Evolutionary conservation across 2,329 filamentous ascomycete genomes (phyloP).

Genomic region (Setomelanomma holmii): DNA sequence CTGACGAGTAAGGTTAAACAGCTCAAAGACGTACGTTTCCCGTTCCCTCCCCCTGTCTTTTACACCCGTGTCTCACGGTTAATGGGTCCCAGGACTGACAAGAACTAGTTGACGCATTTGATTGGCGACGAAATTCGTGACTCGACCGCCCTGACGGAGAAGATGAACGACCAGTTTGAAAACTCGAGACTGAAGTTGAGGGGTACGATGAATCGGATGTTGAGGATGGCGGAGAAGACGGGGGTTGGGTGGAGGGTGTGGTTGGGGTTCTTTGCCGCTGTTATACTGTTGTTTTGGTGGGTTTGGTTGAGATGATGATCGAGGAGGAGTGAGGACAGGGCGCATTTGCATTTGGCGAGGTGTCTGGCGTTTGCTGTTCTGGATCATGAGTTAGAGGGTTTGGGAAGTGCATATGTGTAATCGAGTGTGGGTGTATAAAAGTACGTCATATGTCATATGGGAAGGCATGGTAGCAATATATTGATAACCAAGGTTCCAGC

Average conservation of each 20-base stretch:
- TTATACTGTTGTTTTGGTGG: slow-evolving; percentile 84
- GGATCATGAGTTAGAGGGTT: not conserved
- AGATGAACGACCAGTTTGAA: slow-evolving; percentile 96
- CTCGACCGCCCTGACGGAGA: slow-evolving; percentile 84
- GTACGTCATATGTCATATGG: too few relatives aligned
- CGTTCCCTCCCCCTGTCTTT: not conserved
- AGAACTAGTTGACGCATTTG: slow-evolving; percentile 78
- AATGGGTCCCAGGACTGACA: not conserved
- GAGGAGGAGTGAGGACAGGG: not conserved
- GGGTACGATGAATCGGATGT: slow-evolving; percentile 97
- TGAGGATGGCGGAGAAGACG: slow-evolving; percentile 91
- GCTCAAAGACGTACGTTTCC: slow-evolving; percentile 78
- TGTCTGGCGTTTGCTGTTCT: not conserved
- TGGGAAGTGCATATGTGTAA: too few relatives aligned
- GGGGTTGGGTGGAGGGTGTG: slow-evolving; percentile 97
- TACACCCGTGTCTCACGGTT: slow-evolving; percentile 1
- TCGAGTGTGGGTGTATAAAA: too few relatives aligned
- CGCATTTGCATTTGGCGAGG: slow-evolving; percentile 3
- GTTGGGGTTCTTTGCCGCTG: slow-evolving; percentile 85
- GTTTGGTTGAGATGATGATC: slow-evolving; percentile 71
- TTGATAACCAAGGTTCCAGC: too few relatives aligned
- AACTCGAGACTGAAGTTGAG: slow-evolving; percentile 78
- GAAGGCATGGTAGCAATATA: too few relatives aligned
- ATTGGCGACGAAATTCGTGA: slow-evolving; percentile 97
- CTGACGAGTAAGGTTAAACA: slow-evolving; percentile 88